Percentiles rank a stretch among this genome's conserved stretches.
phyloP scores from a whole-genome alignment of 768 basidiomycete genomes.

The Goffeauzyma gilvescens region DNA sequence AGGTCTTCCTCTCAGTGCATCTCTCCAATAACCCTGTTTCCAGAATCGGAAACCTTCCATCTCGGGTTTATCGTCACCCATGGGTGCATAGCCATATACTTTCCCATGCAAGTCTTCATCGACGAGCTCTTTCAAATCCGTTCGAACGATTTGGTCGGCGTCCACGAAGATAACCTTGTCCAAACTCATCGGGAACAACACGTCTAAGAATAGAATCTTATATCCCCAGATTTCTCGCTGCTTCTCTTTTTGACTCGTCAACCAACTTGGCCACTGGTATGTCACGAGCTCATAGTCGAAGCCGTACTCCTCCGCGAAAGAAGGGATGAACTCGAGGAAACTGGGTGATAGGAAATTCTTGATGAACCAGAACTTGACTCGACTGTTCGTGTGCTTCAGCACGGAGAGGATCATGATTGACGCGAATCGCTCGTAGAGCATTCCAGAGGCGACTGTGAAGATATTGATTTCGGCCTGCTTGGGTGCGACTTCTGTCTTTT shows the following conservation, averaged over 20 bases:
- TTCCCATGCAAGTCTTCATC: constrained; percentile 79
- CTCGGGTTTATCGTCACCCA: constrained; percentile 84
- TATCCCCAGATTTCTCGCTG: constrained; percentile 99
- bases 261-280: constrained; percentile 98
- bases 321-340: constrained; percentile 89
- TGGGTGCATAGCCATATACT: constrained; percentile 88
- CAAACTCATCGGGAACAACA: constrained; percentile 94
- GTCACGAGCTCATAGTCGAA: constrained; percentile 92
- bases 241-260: constrained; percentile 91
- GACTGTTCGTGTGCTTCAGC: constrained; percentile 75
- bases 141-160: constrained; percentile 65
- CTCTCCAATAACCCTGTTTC: constrained; percentile 71
- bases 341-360: constrained; percentile 94
- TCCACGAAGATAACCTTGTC: constrained; percentile 99
- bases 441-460: constrained; percentile 92
- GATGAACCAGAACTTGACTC: constrained; percentile 99
- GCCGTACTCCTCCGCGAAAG: constrained; percentile 70
- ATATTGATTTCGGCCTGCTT: constrained; percentile 86
- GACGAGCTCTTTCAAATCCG: constrained; percentile 88
- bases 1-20: constrained; percentile 60
- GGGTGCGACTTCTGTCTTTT: constrained; percentile 13
- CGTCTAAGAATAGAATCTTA: constrained; percentile 97
- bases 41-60: constrained; percentile 99
- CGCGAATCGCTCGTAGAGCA: constrained; percentile 93
- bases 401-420: constrained; percentile 98